These are phyloP conservation scores for Fistulinella prunicolor DNA, from an alignment of 768 basidiomycete species.

Conservation along the genomic window DNA sequence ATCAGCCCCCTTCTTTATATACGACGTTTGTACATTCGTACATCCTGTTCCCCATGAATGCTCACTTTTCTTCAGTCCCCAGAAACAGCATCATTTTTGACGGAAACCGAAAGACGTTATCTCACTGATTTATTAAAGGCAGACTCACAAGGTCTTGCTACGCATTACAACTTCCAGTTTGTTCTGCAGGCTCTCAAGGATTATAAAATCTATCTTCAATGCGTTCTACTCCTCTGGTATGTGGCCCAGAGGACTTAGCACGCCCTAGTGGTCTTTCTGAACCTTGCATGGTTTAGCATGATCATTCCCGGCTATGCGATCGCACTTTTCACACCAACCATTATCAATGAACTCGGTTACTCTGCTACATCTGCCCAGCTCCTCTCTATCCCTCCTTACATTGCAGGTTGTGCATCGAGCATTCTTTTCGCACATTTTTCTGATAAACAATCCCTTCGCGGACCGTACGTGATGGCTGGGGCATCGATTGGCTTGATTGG, in stretches of 20 bases:
- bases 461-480: conserved; percentile 46
- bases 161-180: conserved; percentile 42
- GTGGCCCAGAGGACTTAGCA: background rate
- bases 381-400: conserved; percentile 47
- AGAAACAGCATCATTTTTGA: conserved; percentile 9
- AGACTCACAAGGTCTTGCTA: conserved; percentile 43
- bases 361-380: conserved; percentile 46
- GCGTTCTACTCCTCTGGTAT: conserved; percentile 40
- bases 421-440: conserved; percentile 39
- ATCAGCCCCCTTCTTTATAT: conserved; percentile 42
- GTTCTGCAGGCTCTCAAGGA: conserved; percentile 48
- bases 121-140: conserved; percentile 40
- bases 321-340: conserved; percentile 48
- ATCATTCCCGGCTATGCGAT: conserved; percentile 44
- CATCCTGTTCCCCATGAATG: background rate
- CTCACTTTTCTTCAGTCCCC: background rate
- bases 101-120: conserved; percentile 38
- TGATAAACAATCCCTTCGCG: conserved; percentile 40
- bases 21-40: conserved; percentile 38
- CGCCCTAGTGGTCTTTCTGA: conserved; percentile 1
- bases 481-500: conserved; percentile 43
- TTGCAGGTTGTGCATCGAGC: conserved; percentile 40
- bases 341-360: conserved; percentile 48
- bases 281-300: conserved; percentile 23
- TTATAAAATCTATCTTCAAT: conserved; percentile 36